Evolutionary conservation across 192 early-diverging fungal species (phyloP).

Genomic region (Gaertneriomyces semiglobifer): DNA sequence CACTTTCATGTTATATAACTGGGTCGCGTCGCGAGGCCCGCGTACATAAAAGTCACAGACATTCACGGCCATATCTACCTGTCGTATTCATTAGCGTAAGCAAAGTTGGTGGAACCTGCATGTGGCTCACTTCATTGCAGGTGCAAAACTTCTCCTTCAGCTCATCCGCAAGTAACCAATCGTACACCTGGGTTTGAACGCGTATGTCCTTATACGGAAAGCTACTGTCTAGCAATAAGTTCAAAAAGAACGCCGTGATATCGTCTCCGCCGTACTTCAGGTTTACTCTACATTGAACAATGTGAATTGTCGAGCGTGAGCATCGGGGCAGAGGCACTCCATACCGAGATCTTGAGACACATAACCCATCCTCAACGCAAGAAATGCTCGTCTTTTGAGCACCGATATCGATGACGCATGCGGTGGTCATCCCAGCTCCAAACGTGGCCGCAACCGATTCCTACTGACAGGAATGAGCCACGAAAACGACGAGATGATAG

Average conservation of each 20-base stretch:
- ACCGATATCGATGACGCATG: constrained; percentile 88
- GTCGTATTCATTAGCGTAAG: not conserved
- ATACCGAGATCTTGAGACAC: constrained; percentile 62
- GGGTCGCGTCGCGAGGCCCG: constrained; percentile 63
- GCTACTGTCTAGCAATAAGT: constrained; percentile 57
- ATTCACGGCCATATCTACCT: constrained; percentile 77
- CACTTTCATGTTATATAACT: constrained; percentile 76
- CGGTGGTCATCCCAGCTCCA: constrained; percentile 81
- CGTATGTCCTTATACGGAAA: constrained; percentile 75
- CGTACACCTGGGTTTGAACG: constrained; percentile 53
- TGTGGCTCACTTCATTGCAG: constrained; percentile 58
- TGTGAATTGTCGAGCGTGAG: not conserved
- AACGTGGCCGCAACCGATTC: constrained; percentile 78
- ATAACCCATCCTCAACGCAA: constrained; percentile 83
- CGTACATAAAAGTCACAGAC: constrained; percentile 80
- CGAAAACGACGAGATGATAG: not conserved
- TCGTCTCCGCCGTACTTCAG: constrained; percentile 86
- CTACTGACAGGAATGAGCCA: constrained; percentile 24
- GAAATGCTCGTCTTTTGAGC: constrained; percentile 81
- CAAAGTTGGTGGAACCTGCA: not conserved
- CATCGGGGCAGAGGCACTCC: not conserved
- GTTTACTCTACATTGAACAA: constrained; percentile 28
- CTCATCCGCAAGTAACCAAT: constrained; percentile 74
- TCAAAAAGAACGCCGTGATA: constrained; percentile 70
- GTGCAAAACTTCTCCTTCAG: constrained; percentile 84